These are phyloP conservation scores for Calophaca sinica DNA, from an alignment of 306 rosid species.

Conservation along the genomic window DNA sequence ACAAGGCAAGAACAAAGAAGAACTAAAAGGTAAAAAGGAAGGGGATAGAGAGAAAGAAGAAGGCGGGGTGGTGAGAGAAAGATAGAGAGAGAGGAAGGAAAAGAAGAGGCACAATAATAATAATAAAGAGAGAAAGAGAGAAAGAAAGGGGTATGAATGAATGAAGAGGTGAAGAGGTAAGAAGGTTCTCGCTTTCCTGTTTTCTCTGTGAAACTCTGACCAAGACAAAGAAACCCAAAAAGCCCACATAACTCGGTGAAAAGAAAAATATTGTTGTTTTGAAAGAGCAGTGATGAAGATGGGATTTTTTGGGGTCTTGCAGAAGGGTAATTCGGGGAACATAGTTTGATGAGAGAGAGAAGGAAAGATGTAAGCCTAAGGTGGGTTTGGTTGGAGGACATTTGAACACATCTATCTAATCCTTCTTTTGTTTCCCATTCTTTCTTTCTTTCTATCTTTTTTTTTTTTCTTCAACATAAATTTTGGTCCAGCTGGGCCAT, in stretches of 20 bases:
- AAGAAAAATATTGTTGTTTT: slow-evolving; percentile 67
- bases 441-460: slow-evolving; percentile 54
- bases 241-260: slow-evolving; percentile 98
- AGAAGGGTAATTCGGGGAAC: slow-evolving; percentile 95
- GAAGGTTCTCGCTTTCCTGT: slow-evolving; percentile 87
- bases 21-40: slow-evolving; percentile 5
- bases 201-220: slow-evolving; percentile 98
- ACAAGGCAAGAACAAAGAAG: slow-evolving; percentile 35
- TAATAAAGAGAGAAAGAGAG: slow-evolving; percentile 27
- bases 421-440: slow-evolving; percentile 51
- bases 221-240: slow-evolving; percentile 86
- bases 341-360: slow-evolving; percentile 42
- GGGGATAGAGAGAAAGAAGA: slow-evolving; percentile 44
- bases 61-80: slow-evolving; percentile 31
- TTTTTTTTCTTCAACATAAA: slow-evolving; percentile 64
- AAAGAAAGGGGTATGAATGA: not conserved
- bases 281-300: slow-evolving; percentile 96
- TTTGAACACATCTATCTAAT: slow-evolving; percentile 67
- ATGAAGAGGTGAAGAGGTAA: slow-evolving; percentile 50
- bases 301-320: slow-evolving; percentile 94
- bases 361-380: slow-evolving; percentile 42
- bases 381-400: slow-evolving; percentile 99
- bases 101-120: slow-evolving; percentile 13
- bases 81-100: slow-evolving; percentile 1
- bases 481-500: slow-evolving; percentile 99